A percentile compares a stretch with the other conserved stretches of the same genome.
Evolutionary conservation across 2,329 filamentous ascomycete genomes (phyloP).

Genomic region (Hypoxylon sp.): DNA sequence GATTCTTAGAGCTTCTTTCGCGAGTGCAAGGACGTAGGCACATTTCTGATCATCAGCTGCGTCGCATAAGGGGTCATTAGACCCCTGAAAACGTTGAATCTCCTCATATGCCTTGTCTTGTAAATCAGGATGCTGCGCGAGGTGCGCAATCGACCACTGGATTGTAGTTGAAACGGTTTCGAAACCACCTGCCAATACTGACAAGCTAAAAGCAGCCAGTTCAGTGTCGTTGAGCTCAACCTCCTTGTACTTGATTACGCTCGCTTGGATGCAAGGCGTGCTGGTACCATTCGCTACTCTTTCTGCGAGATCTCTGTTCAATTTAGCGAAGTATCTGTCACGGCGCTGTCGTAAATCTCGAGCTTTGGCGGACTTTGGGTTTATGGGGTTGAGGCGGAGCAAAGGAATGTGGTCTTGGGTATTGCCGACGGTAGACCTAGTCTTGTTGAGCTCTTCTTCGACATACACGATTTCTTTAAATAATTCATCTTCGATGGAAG

Average conservation of each 20-base stretch:
- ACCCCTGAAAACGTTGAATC: slow-evolving; percentile 62
- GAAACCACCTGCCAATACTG: slow-evolving; percentile 85
- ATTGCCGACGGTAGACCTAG: slow-evolving; percentile 84
- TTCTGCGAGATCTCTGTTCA: slow-evolving; percentile 71
- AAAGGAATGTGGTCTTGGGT: slow-evolving; percentile 89
- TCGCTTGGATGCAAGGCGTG: slow-evolving; percentile 60
- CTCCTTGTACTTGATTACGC: slow-evolving; percentile 58
- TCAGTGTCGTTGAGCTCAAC: slow-evolving; percentile 68
- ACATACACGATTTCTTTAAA: slow-evolving; percentile 82
- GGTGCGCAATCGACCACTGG: slow-evolving; percentile 83
- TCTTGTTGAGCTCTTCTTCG: slow-evolving; percentile 81
- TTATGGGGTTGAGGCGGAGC: slow-evolving; percentile 71
- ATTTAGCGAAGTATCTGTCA: slow-evolving; percentile 75
- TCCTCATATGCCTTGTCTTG: slow-evolving; percentile 78
- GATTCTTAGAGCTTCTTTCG: slow-evolving; percentile 83
- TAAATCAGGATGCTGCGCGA: slow-evolving; percentile 77
- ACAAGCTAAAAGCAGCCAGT: slow-evolving; percentile 84
- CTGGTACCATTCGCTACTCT: slow-evolving; percentile 59
- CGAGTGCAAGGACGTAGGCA: slow-evolving; percentile 81
- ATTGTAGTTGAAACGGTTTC: slow-evolving; percentile 86
- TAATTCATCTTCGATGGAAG: slow-evolving; percentile 76
- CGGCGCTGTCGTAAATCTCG: slow-evolving; percentile 76
- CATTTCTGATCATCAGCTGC: slow-evolving; percentile 83
- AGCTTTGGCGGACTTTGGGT: slow-evolving; percentile 63
- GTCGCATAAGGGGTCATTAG: slow-evolving; percentile 76